phyloP scores from a whole-genome alignment of 83 land plant species.

The Larix sibirica region DNA sequence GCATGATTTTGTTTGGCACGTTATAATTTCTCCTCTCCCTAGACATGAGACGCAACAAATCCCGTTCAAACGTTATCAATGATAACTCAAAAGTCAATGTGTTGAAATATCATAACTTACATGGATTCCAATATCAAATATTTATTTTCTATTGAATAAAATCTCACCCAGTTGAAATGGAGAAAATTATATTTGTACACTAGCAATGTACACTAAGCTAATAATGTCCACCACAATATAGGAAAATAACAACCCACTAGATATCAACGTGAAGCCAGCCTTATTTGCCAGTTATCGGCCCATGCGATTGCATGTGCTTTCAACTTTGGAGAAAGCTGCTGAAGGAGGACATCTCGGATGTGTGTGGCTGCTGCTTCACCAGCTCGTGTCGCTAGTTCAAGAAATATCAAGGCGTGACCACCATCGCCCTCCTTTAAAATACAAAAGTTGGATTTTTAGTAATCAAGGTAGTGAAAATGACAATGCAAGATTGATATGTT shows the following conservation, averaged over 20 bases:
- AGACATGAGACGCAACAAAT: too few species aligned
- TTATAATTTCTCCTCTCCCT: too few species aligned
- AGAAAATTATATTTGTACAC: too few species aligned
- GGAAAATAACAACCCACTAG: neutral
- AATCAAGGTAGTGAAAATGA: neutral
- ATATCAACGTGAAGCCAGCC: conserved; percentile 23
- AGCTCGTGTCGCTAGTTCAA: conserved; percentile 91
- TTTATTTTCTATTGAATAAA: too few species aligned
- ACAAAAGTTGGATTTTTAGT: neutral
- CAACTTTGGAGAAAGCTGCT: conserved; percentile 51
- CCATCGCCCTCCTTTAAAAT: conserved; percentile 64
- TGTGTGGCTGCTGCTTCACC: conserved; percentile 81
- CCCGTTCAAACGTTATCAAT: too few species aligned
- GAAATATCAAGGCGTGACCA: conserved; percentile 70
- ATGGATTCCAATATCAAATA: too few species aligned
- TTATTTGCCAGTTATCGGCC: conserved; percentile 72
- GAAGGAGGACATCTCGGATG: conserved; percentile 67
- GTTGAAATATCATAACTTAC: too few species aligned
- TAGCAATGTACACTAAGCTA: too few species aligned
- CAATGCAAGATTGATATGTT: neutral
- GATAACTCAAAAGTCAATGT: too few species aligned
- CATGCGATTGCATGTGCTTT: conserved; percentile 52
- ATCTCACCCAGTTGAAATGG: too few species aligned
- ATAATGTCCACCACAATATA: too few species aligned
- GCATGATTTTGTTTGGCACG: too few species aligned